A percentile compares a stretch with the other conserved stretches of the same genome.
These are phyloP conservation scores for Davidsoniella virescens DNA, from an alignment of 2,329 filamentous ascomycete species.

Conservation along the genomic window DNA sequence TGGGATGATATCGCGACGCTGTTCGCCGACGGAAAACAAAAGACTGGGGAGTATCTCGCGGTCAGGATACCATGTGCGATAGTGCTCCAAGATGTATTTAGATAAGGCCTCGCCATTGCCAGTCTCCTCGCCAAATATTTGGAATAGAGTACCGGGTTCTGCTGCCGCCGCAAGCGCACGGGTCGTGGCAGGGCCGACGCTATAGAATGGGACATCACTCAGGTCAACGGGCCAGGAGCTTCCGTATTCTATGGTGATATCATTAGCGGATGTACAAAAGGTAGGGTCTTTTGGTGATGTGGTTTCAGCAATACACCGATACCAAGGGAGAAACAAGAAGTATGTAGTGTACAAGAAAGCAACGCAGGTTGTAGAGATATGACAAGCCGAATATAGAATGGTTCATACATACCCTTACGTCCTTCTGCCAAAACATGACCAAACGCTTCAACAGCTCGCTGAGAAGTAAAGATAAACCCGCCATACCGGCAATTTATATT, in stretches of 20 bases:
- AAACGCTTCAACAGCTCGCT: constrained; percentile 70
- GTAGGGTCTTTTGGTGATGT: neutral
- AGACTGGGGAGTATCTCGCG: constrained; percentile 40
- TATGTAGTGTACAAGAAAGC: neutral
- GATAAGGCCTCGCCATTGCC: constrained; percentile 75
- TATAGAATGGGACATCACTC: constrained; percentile 49
- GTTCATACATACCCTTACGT: constrained; percentile 6
- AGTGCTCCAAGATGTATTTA: constrained; percentile 62
- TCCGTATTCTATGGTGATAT: constrained; percentile 4
- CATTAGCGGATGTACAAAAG: too few relatives aligned
- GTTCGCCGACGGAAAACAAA: constrained; percentile 81
- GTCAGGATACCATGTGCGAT: constrained; percentile 36
- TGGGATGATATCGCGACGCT: constrained; percentile 78
- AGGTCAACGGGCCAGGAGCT: constrained; percentile 1
- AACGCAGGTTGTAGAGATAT: neutral
- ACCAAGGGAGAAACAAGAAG: neutral
- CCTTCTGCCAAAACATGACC: constrained; percentile 33
- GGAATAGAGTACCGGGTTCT: constrained; percentile 24
- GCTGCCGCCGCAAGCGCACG: constrained; percentile 39
- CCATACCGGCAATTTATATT: constrained; percentile 34
- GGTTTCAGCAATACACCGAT: too few relatives aligned
- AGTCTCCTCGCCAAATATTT: constrained; percentile 62
- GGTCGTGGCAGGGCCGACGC: constrained; percentile 66
- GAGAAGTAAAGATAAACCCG: constrained; percentile 71
- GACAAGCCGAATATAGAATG: neutral